These are phyloP conservation scores for Phlebopus sp. DNA, from an alignment of 1,284 basidiomycete species.

Conservation along the genomic window DNA sequence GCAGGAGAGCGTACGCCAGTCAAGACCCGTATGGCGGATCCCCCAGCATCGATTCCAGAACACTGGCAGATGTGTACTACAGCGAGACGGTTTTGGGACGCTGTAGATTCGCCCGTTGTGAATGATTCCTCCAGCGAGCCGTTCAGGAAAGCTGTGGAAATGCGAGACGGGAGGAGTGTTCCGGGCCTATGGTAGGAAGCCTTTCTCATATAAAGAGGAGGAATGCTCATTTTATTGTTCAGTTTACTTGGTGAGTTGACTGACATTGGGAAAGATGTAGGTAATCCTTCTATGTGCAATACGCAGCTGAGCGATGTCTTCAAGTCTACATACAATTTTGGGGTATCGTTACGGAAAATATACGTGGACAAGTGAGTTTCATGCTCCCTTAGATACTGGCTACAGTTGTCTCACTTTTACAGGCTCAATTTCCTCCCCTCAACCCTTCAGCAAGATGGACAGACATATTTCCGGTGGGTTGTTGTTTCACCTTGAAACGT, in stretches of 20 bases:
- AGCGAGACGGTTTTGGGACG: slow-evolving; percentile 51
- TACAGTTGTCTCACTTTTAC: not conserved
- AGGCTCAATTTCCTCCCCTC: slow-evolving; percentile 69
- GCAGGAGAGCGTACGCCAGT: slow-evolving; percentile 74
- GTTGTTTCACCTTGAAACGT: not conserved
- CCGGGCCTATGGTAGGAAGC: slow-evolving; percentile 63
- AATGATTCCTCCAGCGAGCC: slow-evolving; percentile 23
- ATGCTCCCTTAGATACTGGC: not conserved
- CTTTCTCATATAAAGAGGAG: not conserved
- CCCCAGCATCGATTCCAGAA: slow-evolving; percentile 64
- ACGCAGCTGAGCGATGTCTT: slow-evolving; percentile 6
- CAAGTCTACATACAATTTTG: slow-evolving; percentile 69
- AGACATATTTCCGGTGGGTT: slow-evolving; percentile 61
- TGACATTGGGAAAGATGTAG: slow-evolving; percentile 68
- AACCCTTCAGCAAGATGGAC: slow-evolving; percentile 41
- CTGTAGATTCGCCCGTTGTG: slow-evolving; percentile 35
- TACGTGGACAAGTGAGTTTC: slow-evolving; percentile 65
- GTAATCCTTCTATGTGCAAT: slow-evolving; percentile 7
- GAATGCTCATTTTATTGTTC: slow-evolving; percentile 1
- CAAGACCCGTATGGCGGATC: slow-evolving; percentile 55
- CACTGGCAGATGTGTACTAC: slow-evolving; percentile 70
- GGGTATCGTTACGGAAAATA: slow-evolving; percentile 56
- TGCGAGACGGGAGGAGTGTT: slow-evolving; percentile 47
- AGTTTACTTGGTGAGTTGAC: slow-evolving; percentile 80
- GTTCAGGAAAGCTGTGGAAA: slow-evolving; percentile 52